These are phyloP conservation scores for Maudiozyma bulderi DNA, from an alignment of 805 yeast species.

Conservation along the genomic window DNA sequence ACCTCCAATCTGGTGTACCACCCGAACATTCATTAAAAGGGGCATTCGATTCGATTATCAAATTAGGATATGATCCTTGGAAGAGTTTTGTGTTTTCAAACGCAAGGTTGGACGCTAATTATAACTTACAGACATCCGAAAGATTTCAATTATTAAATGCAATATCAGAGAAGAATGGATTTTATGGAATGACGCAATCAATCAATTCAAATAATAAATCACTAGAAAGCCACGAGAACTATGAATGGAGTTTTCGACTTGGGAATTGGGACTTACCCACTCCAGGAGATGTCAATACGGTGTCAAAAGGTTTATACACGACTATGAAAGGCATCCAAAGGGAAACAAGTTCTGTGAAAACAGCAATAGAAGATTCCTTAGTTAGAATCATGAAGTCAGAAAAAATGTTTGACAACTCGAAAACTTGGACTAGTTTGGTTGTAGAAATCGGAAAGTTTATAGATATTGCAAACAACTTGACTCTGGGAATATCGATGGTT, in stretches of 20 bases:
- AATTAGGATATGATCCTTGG: slow-evolving; percentile 27
- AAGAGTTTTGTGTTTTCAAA: slow-evolving; percentile 44
- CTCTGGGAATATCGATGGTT: not conserved
- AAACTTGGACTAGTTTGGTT: slow-evolving; percentile 17
- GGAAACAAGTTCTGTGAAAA: not conserved
- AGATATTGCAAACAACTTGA: slow-evolving; percentile 1
- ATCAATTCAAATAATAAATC: slow-evolving; percentile 28
- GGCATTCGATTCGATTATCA: slow-evolving; percentile 37
- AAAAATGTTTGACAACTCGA: slow-evolving; percentile 5
- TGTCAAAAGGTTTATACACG: slow-evolving; percentile 42
- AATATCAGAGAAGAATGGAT: slow-evolving; percentile 42
- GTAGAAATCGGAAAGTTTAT: slow-evolving; percentile 10
- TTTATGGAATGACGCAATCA: slow-evolving; percentile 44
- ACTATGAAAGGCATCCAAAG: slow-evolving; percentile 35
- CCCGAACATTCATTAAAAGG: slow-evolving; percentile 43
- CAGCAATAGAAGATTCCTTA: slow-evolving; percentile 5
- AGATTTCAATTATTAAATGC: slow-evolving; percentile 17
- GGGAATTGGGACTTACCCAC: slow-evolving; percentile 66
- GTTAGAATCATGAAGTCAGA: slow-evolving; percentile 1
- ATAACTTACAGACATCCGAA: slow-evolving; percentile 3
- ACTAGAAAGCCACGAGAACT: slow-evolving; percentile 22
- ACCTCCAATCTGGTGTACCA: slow-evolving; percentile 58
- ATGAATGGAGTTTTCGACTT: slow-evolving; percentile 68
- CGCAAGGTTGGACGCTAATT: slow-evolving; percentile 44
- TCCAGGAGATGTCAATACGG: slow-evolving; percentile 30